Evolutionary conservation across 805 yeast genomes (phyloP), one percentile per base, ranked within the genome.

Genomic region (Ogataea minuta): DNA sequence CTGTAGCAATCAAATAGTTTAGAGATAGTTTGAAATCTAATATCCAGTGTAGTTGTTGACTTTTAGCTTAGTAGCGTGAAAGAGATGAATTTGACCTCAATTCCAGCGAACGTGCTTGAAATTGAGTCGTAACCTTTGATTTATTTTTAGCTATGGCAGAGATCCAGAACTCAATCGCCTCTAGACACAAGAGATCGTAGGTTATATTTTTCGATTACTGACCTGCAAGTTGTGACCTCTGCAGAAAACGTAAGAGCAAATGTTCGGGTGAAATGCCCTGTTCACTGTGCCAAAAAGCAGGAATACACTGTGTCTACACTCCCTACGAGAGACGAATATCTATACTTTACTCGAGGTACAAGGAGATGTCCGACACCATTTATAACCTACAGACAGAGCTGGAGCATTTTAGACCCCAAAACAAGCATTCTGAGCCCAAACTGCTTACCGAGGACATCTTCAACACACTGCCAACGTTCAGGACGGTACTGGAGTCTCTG

Each of bases 181-280:
- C 34, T 11, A 15, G 39, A 21, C 15, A 23, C n/a, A 41, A 37
- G 13, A 17, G 17, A 13, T 34, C 44, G 44, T 41, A 28, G 23
- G 44, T 41, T 4, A 7, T 4, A n/a, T 2, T 23, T 14, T 3
- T 9, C 16, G 15, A 14, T 3, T 9, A 7, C 39, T 39, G 24
- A 40, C 43, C 13, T 4, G 0, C n/a, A 19, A 39, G 35, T 8
- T 57, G 62, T 37, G 52, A 43, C 21, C 12, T 24, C 9, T 57
- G 62, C 34, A 54, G 45, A 31, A 28, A 42, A 23, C 45, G 45
- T 21, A 57, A 55, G 36, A 45, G 45, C 6, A 48, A 43, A 36
- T 57, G 62, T 26, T 47, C 59, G 3, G 60, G 62, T 2, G 53
- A 48, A 16, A 41, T 32, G 5, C 60, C 60, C 8, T 57, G 62